Conservation (phyloP, 1,284 basidiomycete species). For the Rhodotorula sp. region DNA sequence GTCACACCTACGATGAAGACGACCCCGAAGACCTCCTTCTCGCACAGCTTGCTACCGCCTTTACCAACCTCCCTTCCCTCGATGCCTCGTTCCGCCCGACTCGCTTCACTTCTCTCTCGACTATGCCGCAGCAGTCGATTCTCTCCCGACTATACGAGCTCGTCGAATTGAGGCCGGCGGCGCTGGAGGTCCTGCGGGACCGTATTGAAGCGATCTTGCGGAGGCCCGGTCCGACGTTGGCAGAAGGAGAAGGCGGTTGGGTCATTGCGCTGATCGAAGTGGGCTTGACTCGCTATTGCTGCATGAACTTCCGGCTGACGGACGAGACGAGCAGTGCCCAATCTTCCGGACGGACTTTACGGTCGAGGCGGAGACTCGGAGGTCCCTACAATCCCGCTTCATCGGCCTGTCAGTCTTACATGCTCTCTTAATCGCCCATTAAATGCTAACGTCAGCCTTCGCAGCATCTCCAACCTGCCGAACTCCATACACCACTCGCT, state of each 20-base stretch:
- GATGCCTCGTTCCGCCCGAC: conserved; percentile 21
- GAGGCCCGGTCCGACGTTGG: conserved; percentile 16
- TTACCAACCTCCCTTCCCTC: conserved; percentile 23
- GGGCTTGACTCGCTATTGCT: background rate
- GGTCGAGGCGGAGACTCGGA: background rate
- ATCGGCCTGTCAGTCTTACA: conserved; percentile 25
- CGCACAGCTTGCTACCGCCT: conserved; percentile 1
- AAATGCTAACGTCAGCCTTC: too few species aligned
- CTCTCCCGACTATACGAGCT: conserved; percentile 13
- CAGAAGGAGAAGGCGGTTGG: conserved; percentile 26
- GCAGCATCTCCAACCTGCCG: conserved; percentile 27
- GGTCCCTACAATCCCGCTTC: conserved; percentile 11
- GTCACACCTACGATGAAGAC: background rate
- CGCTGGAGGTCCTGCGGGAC: conserved; percentile 20
- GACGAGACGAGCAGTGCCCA: conserved; percentile 10
- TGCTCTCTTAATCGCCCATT: background rate
- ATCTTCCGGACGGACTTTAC: background rate
- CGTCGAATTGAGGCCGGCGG: background rate
- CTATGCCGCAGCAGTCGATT: background rate
- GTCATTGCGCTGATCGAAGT: conserved; percentile 28
- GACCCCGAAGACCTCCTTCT: conserved; percentile 2
- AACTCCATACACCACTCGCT: conserved; percentile 22
- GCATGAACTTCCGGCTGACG: accelerated
- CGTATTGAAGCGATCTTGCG: conserved; percentile 22
- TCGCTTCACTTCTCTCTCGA: background rate